Evolutionary conservation across 225 moss, liverwort and hornwort species (phyloP), one percentile per base, ranked within the genome.

Genomic region (Sphagnum contortum): DNA sequence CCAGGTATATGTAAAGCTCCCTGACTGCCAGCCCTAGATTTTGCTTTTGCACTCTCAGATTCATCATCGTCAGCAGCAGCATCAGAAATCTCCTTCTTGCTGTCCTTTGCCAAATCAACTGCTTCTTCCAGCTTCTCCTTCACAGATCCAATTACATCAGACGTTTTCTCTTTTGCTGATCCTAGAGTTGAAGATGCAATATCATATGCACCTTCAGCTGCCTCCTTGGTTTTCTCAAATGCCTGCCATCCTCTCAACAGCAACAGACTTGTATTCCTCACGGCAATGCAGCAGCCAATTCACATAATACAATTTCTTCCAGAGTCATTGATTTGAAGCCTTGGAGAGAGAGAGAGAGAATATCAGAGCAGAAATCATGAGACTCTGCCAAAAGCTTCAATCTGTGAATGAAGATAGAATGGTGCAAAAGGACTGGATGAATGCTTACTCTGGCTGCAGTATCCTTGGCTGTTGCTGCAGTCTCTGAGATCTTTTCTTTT

Each of bases 61-160:
- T 68, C 83, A 59, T 72, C 70, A 69, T 61, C 80, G 57, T 73
- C 73, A 72, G 77, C 84, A 11, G 80, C 80, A 8, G 44, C 11
- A 0, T 11, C 48, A 0, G 45, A 60, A 0, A 48, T 55, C 7
- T 0, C 6, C 2, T 69, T 52, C 62, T 78, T 29, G 29, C 29
- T 29, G 29, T 29, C 29, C 29, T 29, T 29, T 29, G 29, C 29
- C 1, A 29, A 29, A 29, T 29, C 29, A 29, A 29, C 29, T 29
- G 29, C 29, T 29, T 29, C 29, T 48, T 49, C 63, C 2, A 56
- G 55, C 10, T 56, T 58, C 3, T 71, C 76, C 51, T 70, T 64
- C 6, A 64, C 29, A 29, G 29, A 29, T 29, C 29, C 1, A 1
- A 29, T 29, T 29, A 29, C 29, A 29, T 52, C 52, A 5, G 6